Conservation (phyloP, 352 stramenopile species). For the Phytophthora hibernalis region DNA sequence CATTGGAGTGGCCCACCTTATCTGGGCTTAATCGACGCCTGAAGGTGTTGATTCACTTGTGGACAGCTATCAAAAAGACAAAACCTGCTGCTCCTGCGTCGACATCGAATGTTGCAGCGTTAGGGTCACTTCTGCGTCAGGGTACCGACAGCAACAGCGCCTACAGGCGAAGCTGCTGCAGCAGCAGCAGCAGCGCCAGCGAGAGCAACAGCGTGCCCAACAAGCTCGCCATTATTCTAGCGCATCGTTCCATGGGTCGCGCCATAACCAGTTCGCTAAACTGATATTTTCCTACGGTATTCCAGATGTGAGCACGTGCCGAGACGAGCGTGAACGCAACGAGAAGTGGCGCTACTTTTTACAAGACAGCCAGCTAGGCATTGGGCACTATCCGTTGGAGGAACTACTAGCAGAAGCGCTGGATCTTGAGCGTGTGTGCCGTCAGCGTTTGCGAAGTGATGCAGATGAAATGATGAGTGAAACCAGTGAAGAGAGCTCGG, state of each 20-base stretch:
- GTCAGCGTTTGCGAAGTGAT: constrained; percentile 37
- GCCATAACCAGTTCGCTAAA: constrained; percentile 80
- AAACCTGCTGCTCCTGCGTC: constrained; percentile 11
- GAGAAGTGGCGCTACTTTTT: constrained; percentile 89
- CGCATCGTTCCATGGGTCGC: constrained; percentile 33
- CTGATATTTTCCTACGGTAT: constrained; percentile 82
- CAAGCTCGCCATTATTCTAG: constrained; percentile 24
- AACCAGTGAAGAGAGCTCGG: constrained; percentile 46
- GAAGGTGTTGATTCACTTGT: constrained; percentile 58
- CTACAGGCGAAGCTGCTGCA: constrained; percentile 22
- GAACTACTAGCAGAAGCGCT: constrained; percentile 62
- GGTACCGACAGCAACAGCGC: constrained; percentile 16
- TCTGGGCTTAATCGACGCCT: constrained; percentile 59
- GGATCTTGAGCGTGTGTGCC: constrained; percentile 71
- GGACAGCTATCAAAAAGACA: constrained; percentile 39
- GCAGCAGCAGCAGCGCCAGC: constrained; percentile 25
- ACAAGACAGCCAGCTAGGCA: constrained; percentile 53
- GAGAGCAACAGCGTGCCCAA: constrained; percentile 32
- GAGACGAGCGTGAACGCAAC: constrained; percentile 46
- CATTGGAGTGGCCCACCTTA: constrained; percentile 55
- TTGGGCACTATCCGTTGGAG: constrained; percentile 48
- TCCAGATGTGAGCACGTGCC: constrained; percentile 70
- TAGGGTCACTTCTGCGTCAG: constrained; percentile 21
- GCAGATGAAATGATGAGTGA: constrained; percentile 4
- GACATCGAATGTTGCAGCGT: constrained; percentile 15